Percentiles rank a stretch among this genome's conserved stretches.
Conservation (phyloP, 2,329 filamentous ascomycete species). For the Colletotrichum cuscutae region DNA sequence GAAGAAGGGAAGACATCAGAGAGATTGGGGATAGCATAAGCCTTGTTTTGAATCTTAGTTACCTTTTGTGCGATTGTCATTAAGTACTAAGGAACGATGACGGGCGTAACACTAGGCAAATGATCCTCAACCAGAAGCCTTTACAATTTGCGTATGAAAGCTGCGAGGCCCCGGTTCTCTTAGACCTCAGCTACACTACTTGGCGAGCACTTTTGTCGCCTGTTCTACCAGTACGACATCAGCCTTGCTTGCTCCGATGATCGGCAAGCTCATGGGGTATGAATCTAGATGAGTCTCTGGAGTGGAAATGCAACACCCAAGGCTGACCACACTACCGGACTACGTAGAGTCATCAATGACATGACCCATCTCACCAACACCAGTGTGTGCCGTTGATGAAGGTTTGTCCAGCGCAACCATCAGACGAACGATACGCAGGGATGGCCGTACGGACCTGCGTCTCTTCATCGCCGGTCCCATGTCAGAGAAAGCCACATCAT, state of each 20-base stretch:
- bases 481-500: neutral
- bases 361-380: neutral
- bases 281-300: neutral
- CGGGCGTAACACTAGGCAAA: too few relatives aligned
- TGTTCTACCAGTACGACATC: too few relatives aligned
- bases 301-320: neutral
- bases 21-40: too few relatives aligned
- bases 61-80: too few relatives aligned
- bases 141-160: too few relatives aligned
- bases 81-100: too few relatives aligned
- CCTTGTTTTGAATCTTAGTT: too few relatives aligned
- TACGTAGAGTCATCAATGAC: neutral
- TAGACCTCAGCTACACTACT: too few relatives aligned
- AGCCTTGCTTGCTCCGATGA: neutral
- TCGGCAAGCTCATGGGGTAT: neutral
- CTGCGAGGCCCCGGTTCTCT: too few relatives aligned
- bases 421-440: neutral
- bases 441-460: slow-evolving; percentile 14
- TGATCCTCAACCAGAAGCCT: too few relatives aligned
- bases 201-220: too few relatives aligned
- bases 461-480: neutral
- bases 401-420: neutral
- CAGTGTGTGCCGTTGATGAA: neutral
- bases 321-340: neutral
- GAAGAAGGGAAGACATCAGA: too few relatives aligned